Evolutionary conservation across 352 stramenopile species (phyloP), one percentile per base, ranked within the genome.

Genomic region (Phytophthora pluvialis): DNA sequence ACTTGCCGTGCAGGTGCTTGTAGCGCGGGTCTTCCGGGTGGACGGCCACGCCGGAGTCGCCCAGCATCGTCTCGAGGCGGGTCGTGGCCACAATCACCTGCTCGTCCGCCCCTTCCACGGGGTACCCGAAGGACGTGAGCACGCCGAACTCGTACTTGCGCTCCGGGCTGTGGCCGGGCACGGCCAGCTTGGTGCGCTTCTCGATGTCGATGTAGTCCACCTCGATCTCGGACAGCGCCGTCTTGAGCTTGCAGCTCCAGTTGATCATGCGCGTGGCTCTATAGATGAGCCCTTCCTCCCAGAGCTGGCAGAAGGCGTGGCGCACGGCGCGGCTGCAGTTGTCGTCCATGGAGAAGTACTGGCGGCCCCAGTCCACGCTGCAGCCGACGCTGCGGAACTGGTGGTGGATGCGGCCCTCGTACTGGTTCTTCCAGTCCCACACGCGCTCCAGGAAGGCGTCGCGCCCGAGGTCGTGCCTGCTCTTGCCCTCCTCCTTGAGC

Each of bases 271-370:
- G 89, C 39, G 94, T 99, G 16, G 97, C 97, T 28, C 98, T 80
- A 80, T 99, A 99, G 58, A 99, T 94, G 13, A 99, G 86, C 47
- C 98, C 97, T 67, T 94, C 78, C 56, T 96, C 86, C 78, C 81
- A 95, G 8, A 97, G 60, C 52, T 90, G 86, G 70, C 97, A 98
- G 77, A 99, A 99, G 13, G 97, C 95, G 73, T 99, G 97, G 60
- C 96, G 89, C 33, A 99, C 98, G 6, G 97, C 98, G 46, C 88
- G 92, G 64, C 87, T 98, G 61, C 98, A 97, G 63, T 98, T 99
- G 42, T 98, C 92, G 74, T 99, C 98, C 97, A 99, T 99, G 25
- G 98, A 99, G 60, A 99, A 99, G 59, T 98, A 97, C 67, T 98
- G 89, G 39, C 97, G 84, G 53, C 87, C 88, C 97, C 98, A 99